Conservation (phyloP, 1,284 basidiomycete genomes). For the Xerocomus nothofagi region DNA sequence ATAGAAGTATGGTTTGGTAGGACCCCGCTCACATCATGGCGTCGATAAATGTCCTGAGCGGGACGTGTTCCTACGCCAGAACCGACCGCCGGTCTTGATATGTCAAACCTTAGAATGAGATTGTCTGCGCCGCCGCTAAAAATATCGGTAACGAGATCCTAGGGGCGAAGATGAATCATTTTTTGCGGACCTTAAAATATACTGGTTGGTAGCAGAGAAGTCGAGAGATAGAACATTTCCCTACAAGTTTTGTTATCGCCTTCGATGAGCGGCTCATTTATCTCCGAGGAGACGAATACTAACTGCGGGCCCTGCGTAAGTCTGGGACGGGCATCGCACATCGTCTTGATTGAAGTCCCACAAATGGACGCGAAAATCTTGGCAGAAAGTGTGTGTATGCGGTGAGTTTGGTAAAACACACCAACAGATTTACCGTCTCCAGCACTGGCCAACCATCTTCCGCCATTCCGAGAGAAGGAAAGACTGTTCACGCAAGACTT, state of each 20-base stretch:
- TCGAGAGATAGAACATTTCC: constrained; percentile 67
- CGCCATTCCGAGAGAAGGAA: constrained; percentile 58
- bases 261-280: constrained; percentile 11
- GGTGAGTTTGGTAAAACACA: constrained; percentile 12
- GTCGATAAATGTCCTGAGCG: constrained; percentile 27
- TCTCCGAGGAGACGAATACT: constrained; percentile 32
- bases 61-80: constrained; percentile 11
- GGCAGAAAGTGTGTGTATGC: constrained; percentile 3
- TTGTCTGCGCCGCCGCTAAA: constrained; percentile 64
- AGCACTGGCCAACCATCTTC: constrained; percentile 71
- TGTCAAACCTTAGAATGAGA: constrained; percentile 58
- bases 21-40: constrained; percentile 33
- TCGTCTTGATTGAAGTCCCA: constrained; percentile 74
- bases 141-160: constrained; percentile 7
- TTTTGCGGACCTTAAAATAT: constrained; percentile 59
- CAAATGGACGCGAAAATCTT: constrained; percentile 61
- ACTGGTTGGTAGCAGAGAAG: constrained; percentile 64
- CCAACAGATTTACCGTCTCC: constrained; percentile 60
- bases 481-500: constrained; percentile 72
- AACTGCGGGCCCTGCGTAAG: constrained; percentile 53
- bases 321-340: constrained; percentile 44
- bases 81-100: constrained; percentile 26
- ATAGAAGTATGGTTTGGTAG: constrained; percentile 13
- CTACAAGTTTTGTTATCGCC: constrained; percentile 36
- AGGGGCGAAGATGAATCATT: constrained; percentile 3